phyloP scores from a whole-genome alignment of 2,329 filamentous ascomycete species.

The Capronia coronata region DNA sequence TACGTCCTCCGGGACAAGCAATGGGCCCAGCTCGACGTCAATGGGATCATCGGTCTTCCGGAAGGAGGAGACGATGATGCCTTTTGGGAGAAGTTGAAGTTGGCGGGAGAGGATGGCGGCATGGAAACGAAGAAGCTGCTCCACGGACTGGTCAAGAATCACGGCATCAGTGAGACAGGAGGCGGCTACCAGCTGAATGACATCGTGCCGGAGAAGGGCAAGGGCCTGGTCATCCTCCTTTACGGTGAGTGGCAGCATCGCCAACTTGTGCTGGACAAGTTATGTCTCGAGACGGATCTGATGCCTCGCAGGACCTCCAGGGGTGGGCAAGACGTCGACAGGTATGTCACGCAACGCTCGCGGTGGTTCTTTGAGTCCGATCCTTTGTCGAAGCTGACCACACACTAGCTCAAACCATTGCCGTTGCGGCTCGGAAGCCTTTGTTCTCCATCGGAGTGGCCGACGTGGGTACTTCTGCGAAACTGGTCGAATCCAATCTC shows the following conservation, averaged over 20 bases:
- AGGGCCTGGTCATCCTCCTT: slow-evolving; percentile 25
- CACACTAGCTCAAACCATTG: slow-evolving; percentile 61
- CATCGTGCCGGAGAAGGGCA: slow-evolving; percentile 24
- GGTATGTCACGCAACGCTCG: no score
- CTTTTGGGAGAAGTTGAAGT: background rate
- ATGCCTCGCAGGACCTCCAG: slow-evolving; percentile 21
- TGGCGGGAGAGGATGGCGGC: background rate
- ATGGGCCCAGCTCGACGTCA: slow-evolving; percentile 11
- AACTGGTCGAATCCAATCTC: slow-evolving; percentile 12
- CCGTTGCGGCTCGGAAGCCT: slow-evolving; percentile 42
- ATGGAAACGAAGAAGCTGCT: background rate
- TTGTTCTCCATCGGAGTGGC: slow-evolving; percentile 20
- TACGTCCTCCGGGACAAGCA: slow-evolving; percentile 7
- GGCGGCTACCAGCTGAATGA: slow-evolving; percentile 3
- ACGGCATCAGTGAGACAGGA: background rate
- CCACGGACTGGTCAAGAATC: background rate
- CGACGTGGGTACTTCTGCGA: slow-evolving; percentile 4
- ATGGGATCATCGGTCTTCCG: background rate
- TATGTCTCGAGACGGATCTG: background rate
- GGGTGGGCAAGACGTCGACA: slow-evolving; percentile 58
- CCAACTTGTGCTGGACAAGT: background rate
- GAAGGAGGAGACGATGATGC: background rate
- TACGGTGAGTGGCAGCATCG: slow-evolving; percentile 1
- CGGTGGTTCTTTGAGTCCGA: no score
- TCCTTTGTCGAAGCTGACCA: no score